Evolutionary conservation across 768 basidiomycete species (phyloP).

Genomic region (Macrolepiota fuliginosa): DNA sequence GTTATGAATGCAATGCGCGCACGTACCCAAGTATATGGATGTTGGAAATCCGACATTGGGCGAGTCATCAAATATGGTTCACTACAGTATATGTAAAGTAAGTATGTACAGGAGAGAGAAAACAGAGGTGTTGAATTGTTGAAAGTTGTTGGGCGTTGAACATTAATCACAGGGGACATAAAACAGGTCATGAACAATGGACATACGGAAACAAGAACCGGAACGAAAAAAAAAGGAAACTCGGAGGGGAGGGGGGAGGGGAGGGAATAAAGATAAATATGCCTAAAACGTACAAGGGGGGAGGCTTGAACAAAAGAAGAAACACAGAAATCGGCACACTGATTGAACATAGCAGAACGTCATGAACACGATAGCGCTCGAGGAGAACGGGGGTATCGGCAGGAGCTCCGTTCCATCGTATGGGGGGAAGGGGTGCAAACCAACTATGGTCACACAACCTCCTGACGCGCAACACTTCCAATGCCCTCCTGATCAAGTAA

Average conservation of each 20-base stretch:
- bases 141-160: no score
- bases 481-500: constrained; percentile 27
- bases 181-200: not conserved
- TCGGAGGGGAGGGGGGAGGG: not conserved
- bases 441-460: constrained; percentile 18
- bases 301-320: not conserved
- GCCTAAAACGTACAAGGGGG: not conserved
- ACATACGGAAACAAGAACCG: not conserved
- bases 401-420: no score
- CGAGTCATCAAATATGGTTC: no score
- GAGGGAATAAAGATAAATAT: not conserved
- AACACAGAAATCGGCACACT: not conserved
- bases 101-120: no score
- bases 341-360: not conserved
- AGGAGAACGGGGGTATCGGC: not conserved
- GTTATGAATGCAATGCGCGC: not conserved
- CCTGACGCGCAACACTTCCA: constrained; percentile 23
- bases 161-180: not conserved
- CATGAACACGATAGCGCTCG: not conserved
- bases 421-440: not conserved
- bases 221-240: not conserved
- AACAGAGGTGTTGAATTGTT: no score
- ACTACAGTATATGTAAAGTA: not conserved
- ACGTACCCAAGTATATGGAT: no score
- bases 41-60: not conserved